Base-by-base conservation (phyloP, 2,329 filamentous ascomycete genomes). In the Colletotrichum sp. region DNA sequence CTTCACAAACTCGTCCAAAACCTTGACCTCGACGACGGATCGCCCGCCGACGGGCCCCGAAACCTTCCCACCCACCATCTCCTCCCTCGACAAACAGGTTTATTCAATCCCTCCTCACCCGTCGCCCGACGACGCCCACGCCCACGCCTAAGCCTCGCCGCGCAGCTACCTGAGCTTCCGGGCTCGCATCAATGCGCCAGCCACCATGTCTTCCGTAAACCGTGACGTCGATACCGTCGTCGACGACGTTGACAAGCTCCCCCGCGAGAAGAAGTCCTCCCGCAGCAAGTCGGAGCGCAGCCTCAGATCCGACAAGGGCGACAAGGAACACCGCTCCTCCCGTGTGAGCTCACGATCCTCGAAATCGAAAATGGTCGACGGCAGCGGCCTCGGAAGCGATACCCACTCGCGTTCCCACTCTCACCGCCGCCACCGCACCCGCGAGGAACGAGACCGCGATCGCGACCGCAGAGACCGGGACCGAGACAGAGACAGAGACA, bases 201-300 rank as follows among this genome's bases (percentile, higher is more conserved):
- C 72, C 66, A 72, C 79, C 77, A 87, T 87, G 86, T 84, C 86
- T 67, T 82, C 84, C 78, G 85, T 85, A 79, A 85, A 87, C 76
- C 85, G 80, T 83, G 86, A 88, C 79, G 84, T 81, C 82, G 85
- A 85, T 22, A 48, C 44, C 74, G 80, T 81, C 77, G 79, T 81
- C 76, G 83, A 85, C 77, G 83, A 81, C 65, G 55, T 62, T 68
- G 71, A 68, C 30, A 34, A 63, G 71, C 55, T 36, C 66, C 79
- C 83, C 60, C 86, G 84, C 80, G 86, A 88, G 71, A 88, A 78
- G 28, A 77, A 75, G 70, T 64, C 68, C 34, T 63, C 68, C 22
- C 68, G 71, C 57, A 71, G 68, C 62, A 76, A 73, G 73, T 75
- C 73, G 59, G 73, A 75, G 44, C 73, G 73, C 44, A 75, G 64